Evolutionary conservation across 306 rosid species (phyloP), one percentile per base, ranked within the genome.

Genomic region (Biancaea sappan): DNA sequence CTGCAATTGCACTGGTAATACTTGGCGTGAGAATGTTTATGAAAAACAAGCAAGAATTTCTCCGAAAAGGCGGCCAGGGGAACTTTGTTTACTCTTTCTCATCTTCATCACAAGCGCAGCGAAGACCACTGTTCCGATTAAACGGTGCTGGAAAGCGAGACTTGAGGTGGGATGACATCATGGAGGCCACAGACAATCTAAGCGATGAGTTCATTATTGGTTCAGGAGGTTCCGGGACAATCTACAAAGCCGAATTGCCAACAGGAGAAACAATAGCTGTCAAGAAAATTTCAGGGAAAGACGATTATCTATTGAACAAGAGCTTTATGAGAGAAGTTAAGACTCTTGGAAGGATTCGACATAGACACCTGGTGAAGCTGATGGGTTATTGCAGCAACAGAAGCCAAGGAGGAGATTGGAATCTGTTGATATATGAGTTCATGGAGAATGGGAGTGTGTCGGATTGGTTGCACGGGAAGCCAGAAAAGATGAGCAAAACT

Each of bases 391-490:
- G 97, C 60, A 87, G 87, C 85, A 88, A 79, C 65, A 84, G 62
- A 83, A 81, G 80, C 80, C 86, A 73, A 84, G 91, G 88, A 58
- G 87, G 59, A 24, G 87, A 88, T 46, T 83, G 87, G 78, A 92
- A 92, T 86, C 79, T 94, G 71, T 43, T 94, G 82, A 86, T 94
- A 61, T 94, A 94, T 57, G 97, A 92, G 73, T 87, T 84, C 72
- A 90, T 94, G 99, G 95, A 81, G 64, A 94, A 94, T 26, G 97
- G 99, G 66, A 94, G 99, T 63, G 78, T 90, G 4, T 94, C 96
- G 96, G 99, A 92, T 70, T 92, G 97, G 96, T 81, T 94, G 43
- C 99, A 94, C 75, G 84, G 82, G 32, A 78, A 83, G 58, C 89
- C 87, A 13, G 57, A 35, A 24, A 83, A 51, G 4, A 73, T 5